phyloP scores from a whole-genome alignment of 768 basidiomycete genomes.

The Lentinus tigrinus region DNA sequence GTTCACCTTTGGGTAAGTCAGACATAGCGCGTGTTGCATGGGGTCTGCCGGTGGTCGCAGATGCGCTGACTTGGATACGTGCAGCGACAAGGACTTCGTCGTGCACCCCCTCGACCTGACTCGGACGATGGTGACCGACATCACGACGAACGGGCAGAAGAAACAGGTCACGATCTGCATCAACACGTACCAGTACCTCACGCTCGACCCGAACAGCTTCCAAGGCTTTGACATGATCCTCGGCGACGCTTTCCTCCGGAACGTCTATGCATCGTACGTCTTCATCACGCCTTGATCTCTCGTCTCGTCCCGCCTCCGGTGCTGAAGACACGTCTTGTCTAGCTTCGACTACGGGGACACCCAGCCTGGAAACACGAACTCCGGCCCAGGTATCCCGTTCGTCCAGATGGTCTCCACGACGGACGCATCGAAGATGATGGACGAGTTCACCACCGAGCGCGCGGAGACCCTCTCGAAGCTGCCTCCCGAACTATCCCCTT shows the following conservation, averaged over 20 bases:
- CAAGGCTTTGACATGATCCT: constrained; percentile 30
- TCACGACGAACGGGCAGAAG: not conserved
- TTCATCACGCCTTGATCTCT: not conserved
- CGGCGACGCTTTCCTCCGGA: constrained; percentile 36
- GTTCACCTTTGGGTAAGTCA: constrained; percentile 30
- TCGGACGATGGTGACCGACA: constrained; percentile 20
- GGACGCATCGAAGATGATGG: constrained; percentile 17
- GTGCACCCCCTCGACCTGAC: constrained; percentile 36
- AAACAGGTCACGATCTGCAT: constrained; percentile 27
- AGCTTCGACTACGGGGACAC: constrained; percentile 27
- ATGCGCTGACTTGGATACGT: not conserved
- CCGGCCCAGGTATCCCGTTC: constrained; percentile 24
- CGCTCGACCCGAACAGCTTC: constrained; percentile 15
- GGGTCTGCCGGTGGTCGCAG: too few species aligned
- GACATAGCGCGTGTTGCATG: not conserved
- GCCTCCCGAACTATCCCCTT: not conserved
- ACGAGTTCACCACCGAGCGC: constrained; percentile 28
- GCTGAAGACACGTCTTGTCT: not conserved
- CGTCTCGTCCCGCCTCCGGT: not conserved
- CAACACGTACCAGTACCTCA: constrained; percentile 27
- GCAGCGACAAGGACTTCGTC: constrained; percentile 38
- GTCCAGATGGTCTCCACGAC: constrained; percentile 32
- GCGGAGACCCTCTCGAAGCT: constrained; percentile 1
- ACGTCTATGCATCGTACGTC: constrained; percentile 33
- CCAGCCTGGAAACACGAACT: constrained; percentile 13